A percentile compares a stretch with the other conserved stretches of the same genome.
Conservation (phyloP, 2,329 filamentous ascomycete species). For the Domatiomyces globalis region DNA sequence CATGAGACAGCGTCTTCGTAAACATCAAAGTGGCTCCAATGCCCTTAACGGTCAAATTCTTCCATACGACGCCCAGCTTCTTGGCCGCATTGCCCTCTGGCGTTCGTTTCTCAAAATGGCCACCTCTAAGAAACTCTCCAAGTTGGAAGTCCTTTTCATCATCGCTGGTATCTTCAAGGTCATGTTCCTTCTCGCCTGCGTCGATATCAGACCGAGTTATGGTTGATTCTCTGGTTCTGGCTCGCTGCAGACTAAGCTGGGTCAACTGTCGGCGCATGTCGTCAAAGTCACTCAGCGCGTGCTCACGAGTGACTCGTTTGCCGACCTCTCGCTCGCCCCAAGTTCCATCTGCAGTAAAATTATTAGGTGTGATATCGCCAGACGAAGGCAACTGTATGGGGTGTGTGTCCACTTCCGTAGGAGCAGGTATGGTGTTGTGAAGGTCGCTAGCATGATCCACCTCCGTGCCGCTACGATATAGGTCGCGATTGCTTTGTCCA, state of each 20-base stretch:
- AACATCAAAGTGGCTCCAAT: conserved; percentile 52
- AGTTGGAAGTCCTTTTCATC: conserved; percentile 51
- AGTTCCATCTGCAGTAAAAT: conserved; percentile 28
- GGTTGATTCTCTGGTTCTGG: conserved; percentile 14
- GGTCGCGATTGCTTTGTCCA: neutral
- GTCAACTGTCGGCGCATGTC: conserved; percentile 43
- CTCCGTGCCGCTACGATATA: neutral
- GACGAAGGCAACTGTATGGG: conserved; percentile 5
- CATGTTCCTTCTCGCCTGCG: conserved; percentile 24
- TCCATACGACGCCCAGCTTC: conserved; percentile 64
- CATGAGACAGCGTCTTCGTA: conserved; percentile 58
- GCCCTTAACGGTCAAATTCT: conserved; percentile 61
- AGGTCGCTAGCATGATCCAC: conserved; percentile 1
- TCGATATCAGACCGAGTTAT: conserved; percentile 20
- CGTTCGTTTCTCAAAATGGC: conserved; percentile 60
- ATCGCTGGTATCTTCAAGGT: conserved; percentile 13
- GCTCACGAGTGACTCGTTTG: conserved; percentile 36
- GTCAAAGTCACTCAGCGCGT: conserved; percentile 47
- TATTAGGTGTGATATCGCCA: conserved; percentile 2
- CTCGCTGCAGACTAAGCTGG: conserved; percentile 34
- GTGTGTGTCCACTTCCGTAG: conserved; percentile 4
- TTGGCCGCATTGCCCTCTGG: conserved; percentile 53
- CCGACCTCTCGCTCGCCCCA: conserved; percentile 51
- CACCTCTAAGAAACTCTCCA: conserved; percentile 55
- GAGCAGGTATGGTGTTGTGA: conserved; percentile 8